phyloP scores from a whole-genome alignment of 768 basidiomycete species.

The Boletus subcaerulescens region DNA sequence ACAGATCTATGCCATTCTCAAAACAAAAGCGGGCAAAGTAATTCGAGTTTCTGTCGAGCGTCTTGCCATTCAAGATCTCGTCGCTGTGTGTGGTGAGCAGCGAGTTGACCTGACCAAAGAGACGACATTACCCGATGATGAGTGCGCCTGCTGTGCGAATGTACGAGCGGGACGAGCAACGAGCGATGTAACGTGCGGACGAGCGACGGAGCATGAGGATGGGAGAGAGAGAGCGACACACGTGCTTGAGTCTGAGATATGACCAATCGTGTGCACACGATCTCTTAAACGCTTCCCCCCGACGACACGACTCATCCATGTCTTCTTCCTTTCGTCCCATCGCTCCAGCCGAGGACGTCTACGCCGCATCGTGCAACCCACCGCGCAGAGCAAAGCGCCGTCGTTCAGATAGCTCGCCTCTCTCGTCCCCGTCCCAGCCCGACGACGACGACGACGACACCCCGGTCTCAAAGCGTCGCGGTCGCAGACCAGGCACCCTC shows the following conservation, averaged over 20 bases:
- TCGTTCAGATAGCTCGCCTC: conserved; percentile 20
- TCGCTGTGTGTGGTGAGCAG: conserved; percentile 46
- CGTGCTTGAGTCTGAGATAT: not conserved
- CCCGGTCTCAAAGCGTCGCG: conserved; percentile 55
- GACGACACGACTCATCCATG: not conserved
- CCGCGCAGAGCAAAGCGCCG: conserved; percentile 45
- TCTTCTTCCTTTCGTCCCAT: conserved; percentile 22
- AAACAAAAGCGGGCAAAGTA: conserved; percentile 89
- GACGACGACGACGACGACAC: conserved; percentile 30
- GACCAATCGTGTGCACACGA: conserved; percentile 19
- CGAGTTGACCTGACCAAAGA: no score
- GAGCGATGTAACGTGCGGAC: no score
- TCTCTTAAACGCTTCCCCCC: conserved; percentile 2
- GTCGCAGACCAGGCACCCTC: conserved; percentile 66
- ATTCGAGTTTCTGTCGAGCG: conserved; percentile 78
- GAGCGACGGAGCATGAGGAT: not conserved
- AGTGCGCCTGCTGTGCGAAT: conserved; percentile 60
- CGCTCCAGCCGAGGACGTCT: conserved; percentile 26
- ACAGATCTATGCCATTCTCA: conserved; percentile 82
- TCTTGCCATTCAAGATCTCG: conserved; percentile 92
- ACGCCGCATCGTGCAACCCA: conserved; percentile 42
- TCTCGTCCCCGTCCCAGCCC: conserved; percentile 11
- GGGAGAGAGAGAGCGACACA: not conserved
- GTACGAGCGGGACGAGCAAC: no score
- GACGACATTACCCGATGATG: conserved; percentile 63